Percentiles rank a stretch among this genome's conserved stretches.
Evolutionary conservation across 352 stramenopile species (phyloP).

Genomic region (Phytophthora cryptogea): DNA sequence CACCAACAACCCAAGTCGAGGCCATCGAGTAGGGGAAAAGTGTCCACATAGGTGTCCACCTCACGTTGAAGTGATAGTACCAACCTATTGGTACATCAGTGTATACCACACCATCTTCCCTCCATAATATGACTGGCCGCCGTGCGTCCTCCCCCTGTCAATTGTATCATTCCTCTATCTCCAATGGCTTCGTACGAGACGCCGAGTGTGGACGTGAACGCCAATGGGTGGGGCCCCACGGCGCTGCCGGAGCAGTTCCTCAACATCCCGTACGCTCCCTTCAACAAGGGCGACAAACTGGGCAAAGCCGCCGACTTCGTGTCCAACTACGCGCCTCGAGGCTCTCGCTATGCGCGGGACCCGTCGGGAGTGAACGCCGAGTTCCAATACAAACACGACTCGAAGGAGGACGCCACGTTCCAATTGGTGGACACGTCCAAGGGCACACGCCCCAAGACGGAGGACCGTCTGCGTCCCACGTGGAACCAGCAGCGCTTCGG

Average conservation of each 20-base stretch:
- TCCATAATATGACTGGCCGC: slow-evolving; percentile 29
- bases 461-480: slow-evolving; percentile 77
- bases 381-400: slow-evolving; percentile 95
- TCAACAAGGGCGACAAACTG: slow-evolving; percentile 95
- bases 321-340: slow-evolving; percentile 70
- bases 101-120: not conserved
- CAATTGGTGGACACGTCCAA: slow-evolving; percentile 95
- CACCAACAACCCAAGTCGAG: slow-evolving; percentile 10
- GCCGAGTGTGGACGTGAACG: slow-evolving; percentile 84
- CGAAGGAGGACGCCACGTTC: slow-evolving; percentile 91
- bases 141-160: not conserved
- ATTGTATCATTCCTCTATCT: slow-evolving; percentile 27
- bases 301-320: slow-evolving; percentile 95
- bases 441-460: slow-evolving; percentile 71
- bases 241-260: slow-evolving; percentile 90
- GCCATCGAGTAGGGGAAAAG: slow-evolving; percentile 27
- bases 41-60: slow-evolving; percentile 1
- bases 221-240: slow-evolving; percentile 84
- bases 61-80: slow-evolving; percentile 2
- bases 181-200: slow-evolving; percentile 77
- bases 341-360: slow-evolving; percentile 60
- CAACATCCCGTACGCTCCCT: slow-evolving; percentile 94
- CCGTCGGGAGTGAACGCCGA: slow-evolving; percentile 90
- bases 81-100: not conserved
- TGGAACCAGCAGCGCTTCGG: slow-evolving; percentile 90